These are phyloP conservation scores for Rhododendron vialii DNA, from an alignment of 148 eudicot species.

Conservation along the genomic window DNA sequence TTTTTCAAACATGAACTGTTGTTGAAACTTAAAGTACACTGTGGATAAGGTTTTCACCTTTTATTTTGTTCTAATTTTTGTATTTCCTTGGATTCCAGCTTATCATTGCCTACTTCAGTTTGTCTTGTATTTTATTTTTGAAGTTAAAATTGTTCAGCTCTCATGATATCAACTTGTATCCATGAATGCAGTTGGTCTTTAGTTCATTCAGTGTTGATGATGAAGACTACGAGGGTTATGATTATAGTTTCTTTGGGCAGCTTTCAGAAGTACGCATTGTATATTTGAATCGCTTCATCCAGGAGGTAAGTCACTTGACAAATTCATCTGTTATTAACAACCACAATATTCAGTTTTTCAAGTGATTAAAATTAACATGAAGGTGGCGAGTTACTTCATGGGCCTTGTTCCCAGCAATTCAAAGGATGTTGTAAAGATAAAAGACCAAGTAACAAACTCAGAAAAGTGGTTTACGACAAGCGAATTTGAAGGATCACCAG, in stretches of 20 bases:
- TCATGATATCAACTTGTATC: not conserved
- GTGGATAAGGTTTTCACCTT: not conserved
- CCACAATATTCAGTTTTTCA: slow-evolving; percentile 18
- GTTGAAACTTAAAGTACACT: not conserved
- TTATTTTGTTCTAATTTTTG: not conserved
- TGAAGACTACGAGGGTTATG: slow-evolving; percentile 91
- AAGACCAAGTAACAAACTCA: slow-evolving; percentile 76
- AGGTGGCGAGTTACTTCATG: slow-evolving; percentile 81
- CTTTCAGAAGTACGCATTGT: slow-evolving; percentile 93
- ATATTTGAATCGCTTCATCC: slow-evolving; percentile 85
- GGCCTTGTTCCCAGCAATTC: slow-evolving; percentile 80
- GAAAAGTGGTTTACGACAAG: slow-evolving; percentile 82
- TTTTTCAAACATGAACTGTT: not conserved
- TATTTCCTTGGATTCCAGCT: not conserved
- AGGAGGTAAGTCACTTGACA: slow-evolving; percentile 56
- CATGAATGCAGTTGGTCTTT: slow-evolving; percentile 58
- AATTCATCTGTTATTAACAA: slow-evolving; percentile 2
- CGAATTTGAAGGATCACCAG: slow-evolving; percentile 96
- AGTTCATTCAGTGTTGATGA: slow-evolving; percentile 67
- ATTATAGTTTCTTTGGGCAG: slow-evolving; percentile 77
- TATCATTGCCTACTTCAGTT: not conserved
- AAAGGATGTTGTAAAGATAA: slow-evolving; percentile 57
- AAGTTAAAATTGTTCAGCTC: not conserved
- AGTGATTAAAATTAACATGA: slow-evolving; percentile 8
- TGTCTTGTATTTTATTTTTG: not conserved